phyloP scores from a whole-genome alignment of 192 early-diverging fungal genomes.

The Cladochytrium replicatum region DNA sequence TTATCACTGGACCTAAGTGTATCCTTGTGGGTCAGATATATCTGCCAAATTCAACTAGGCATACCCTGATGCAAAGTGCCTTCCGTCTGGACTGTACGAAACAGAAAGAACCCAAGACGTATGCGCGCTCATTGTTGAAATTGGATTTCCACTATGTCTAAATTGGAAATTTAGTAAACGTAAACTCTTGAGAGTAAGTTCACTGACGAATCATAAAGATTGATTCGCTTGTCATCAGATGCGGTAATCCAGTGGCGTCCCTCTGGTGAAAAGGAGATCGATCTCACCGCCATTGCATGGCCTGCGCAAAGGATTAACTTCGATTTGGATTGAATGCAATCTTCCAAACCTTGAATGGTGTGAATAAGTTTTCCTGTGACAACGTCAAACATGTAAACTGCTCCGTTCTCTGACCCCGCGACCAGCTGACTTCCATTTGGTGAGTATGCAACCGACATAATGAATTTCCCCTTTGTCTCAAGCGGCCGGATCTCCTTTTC shows the following conservation, averaged over 20 bases:
- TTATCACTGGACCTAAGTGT: slow-evolving; percentile 57
- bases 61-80: slow-evolving; percentile 61
- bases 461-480: slow-evolving; percentile 62
- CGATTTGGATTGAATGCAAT: background rate
- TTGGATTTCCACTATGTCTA: slow-evolving; percentile 60
- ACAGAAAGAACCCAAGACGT: slow-evolving; percentile 71
- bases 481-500: slow-evolving; percentile 50
- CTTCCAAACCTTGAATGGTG: slow-evolving; percentile 37
- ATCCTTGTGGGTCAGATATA: background rate
- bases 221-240: slow-evolving; percentile 76
- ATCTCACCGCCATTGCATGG: slow-evolving; percentile 66
- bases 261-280: slow-evolving; percentile 66
- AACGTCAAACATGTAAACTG: slow-evolving; percentile 61
- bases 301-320: slow-evolving; percentile 26
- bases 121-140: slow-evolving; percentile 67
- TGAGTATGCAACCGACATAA: slow-evolving; percentile 73
- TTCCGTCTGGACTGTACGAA: slow-evolving; percentile 48
- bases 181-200: background rate
- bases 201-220: slow-evolving; percentile 56
- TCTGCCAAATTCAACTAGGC: background rate
- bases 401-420: slow-evolving; percentile 63
- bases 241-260: slow-evolving; percentile 55
- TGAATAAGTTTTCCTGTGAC: slow-evolving; percentile 54
- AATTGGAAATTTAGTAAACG: background rate
- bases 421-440: slow-evolving; percentile 68